A percentile compares a stretch with the other conserved stretches of the same genome.
Evolutionary conservation across 2,329 filamentous ascomycete species (phyloP).

Genomic region (Penicillium griseofulvum): DNA sequence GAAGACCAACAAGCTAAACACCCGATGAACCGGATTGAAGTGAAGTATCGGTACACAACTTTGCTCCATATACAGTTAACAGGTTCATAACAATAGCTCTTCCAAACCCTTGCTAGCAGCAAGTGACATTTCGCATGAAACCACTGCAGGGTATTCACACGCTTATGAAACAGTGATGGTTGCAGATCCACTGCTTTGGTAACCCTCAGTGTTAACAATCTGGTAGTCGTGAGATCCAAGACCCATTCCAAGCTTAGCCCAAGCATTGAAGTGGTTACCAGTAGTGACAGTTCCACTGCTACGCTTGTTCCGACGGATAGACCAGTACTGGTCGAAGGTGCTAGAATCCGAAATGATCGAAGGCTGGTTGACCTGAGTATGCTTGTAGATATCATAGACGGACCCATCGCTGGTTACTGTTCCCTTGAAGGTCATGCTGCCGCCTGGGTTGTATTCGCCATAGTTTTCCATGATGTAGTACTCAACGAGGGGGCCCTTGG

Average conservation of each 20-base stretch:
- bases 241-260: constrained; percentile 32
- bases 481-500: constrained; percentile 36
- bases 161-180: constrained; percentile 36
- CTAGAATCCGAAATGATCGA: constrained; percentile 42
- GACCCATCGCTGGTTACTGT: constrained; percentile 38
- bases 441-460: constrained; percentile 33
- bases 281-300: constrained; percentile 37
- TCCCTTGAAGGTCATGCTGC: constrained; percentile 30
- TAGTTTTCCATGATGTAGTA: constrained; percentile 41
- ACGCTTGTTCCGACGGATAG: constrained; percentile 38
- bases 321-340: constrained; percentile 47
- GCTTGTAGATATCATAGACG: constrained; percentile 40
- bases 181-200: constrained; percentile 40
- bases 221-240: constrained; percentile 41
- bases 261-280: constrained; percentile 39
- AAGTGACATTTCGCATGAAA: neutral
- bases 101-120: neutral
- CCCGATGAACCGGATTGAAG: neutral
- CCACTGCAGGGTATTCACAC: neutral
- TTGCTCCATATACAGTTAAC: neutral
- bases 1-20: neutral
- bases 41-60: neutral
- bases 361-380: constrained; percentile 38
- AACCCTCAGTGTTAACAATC: constrained; percentile 46
- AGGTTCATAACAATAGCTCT: neutral